A percentile compares a stretch with the other conserved stretches of the same genome.
Conservation (phyloP, 495 filamentous ascomycete species). For the Hypoxylon trugodes region DNA sequence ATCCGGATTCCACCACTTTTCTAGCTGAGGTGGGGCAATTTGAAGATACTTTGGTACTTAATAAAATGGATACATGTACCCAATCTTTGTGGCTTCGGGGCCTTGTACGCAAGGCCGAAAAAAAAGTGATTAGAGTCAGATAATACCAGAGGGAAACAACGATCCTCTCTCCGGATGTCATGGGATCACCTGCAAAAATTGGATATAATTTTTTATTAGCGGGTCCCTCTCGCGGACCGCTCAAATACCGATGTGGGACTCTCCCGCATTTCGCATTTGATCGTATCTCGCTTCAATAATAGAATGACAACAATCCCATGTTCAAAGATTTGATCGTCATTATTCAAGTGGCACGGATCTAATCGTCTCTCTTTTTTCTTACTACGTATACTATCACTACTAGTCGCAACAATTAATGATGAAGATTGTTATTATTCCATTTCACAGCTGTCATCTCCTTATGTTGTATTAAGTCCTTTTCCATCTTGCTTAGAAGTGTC, state of each 20-base stretch:
- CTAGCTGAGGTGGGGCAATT: background rate
- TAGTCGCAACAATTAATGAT: slow-evolving; percentile 33
- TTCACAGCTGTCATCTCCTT: slow-evolving; percentile 22
- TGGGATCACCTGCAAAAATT: slow-evolving; percentile 1
- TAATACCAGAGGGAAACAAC: too few relatives aligned
- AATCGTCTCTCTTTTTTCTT: too few relatives aligned
- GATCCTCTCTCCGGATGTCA: background rate
- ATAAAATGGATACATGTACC: background rate
- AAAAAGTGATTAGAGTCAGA: too few relatives aligned
- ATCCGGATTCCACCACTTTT: slow-evolving; percentile 11
- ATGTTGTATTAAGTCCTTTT: background rate
- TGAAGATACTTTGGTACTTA: background rate
- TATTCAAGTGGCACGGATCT: slow-evolving; percentile 41
- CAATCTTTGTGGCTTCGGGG: background rate
- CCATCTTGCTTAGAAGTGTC: background rate
- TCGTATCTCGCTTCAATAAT: too few relatives aligned
- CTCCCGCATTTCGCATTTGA: too few relatives aligned
- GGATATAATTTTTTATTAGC: slow-evolving; percentile 11
- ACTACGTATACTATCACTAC: too few relatives aligned
- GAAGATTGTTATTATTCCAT: slow-evolving; percentile 41
- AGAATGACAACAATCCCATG: background rate
- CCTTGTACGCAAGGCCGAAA: background rate
- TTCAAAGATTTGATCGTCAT: slow-evolving; percentile 18
- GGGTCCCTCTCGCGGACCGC: background rate
- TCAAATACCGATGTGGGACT: background rate